Conservation (phyloP, 352 stramenopile species). For the Lagenidium sp. region DNA sequence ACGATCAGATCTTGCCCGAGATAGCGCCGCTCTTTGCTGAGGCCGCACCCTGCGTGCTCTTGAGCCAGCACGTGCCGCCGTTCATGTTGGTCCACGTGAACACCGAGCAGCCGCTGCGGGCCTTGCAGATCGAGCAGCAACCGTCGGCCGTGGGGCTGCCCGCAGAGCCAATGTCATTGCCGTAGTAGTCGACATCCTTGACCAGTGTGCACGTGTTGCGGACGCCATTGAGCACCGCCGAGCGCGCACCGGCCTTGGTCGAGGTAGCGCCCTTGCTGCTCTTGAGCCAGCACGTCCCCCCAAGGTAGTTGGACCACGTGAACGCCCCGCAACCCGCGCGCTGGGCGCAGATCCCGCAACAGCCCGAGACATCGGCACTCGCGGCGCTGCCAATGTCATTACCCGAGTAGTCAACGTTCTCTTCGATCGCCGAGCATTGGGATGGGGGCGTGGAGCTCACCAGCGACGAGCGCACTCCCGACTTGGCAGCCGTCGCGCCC, state of each 20-base stretch:
- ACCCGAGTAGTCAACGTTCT: conserved; percentile 11
- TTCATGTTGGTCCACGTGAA: conserved; percentile 16
- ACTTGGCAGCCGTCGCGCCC: conserved; percentile 4
- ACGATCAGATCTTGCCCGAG: conserved; percentile 9
- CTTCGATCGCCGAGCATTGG: conserved; percentile 5
- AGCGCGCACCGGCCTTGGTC: conserved; percentile 3
- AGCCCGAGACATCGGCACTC: conserved; percentile 3
- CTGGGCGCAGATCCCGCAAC: conserved; percentile 6
- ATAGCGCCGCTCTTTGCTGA: conserved; percentile 4
- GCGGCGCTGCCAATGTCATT: conserved; percentile 11
- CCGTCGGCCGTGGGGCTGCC: conserved; percentile 3
- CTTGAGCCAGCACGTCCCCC: conserved; percentile 9
- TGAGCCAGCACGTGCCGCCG: conserved; percentile 20
- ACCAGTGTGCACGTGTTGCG: conserved; percentile 7
- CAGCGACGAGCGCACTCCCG: conserved; percentile 3
- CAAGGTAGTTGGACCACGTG: conserved; percentile 5
- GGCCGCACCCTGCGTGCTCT: conserved; percentile 13
- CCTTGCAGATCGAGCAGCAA: conserved; percentile 12
- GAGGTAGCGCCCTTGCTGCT: conserved; percentile 1
- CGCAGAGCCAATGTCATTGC: conserved; percentile 12
- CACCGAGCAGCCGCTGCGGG: conserved; percentile 9
- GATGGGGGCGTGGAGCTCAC: conserved; percentile 3
- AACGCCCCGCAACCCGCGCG: conserved; percentile 2
- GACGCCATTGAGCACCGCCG: conserved; percentile 2
- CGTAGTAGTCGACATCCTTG: conserved; percentile 12